Evolutionary conservation across 2,329 filamentous ascomycete species (phyloP).

Genomic region (Acrocalymma vagum): DNA sequence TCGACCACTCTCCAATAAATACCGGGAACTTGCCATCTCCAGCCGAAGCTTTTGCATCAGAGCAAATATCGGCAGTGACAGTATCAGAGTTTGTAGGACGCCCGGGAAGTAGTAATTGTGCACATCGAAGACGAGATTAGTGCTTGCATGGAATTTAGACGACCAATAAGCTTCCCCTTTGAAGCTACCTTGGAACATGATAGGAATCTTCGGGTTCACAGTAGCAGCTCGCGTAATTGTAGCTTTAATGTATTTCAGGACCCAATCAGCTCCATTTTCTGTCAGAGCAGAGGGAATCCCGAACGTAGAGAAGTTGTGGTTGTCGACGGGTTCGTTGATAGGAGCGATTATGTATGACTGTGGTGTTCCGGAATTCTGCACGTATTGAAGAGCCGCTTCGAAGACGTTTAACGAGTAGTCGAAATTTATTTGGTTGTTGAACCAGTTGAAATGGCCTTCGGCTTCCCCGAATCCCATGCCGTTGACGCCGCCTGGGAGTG

Average conservation of each 20-base stretch:
- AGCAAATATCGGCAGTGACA: slow-evolving; percentile 18
- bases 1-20: slow-evolving; percentile 47
- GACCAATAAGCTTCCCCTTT: slow-evolving; percentile 29
- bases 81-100: slow-evolving; percentile 16
- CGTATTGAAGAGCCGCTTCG: slow-evolving; percentile 41
- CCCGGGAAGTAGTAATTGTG: slow-evolving; percentile 37
- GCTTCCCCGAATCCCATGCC: slow-evolving; percentile 21
- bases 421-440: slow-evolving; percentile 45
- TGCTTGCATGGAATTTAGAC: slow-evolving; percentile 5
- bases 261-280: slow-evolving; percentile 36
- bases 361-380: slow-evolving; percentile 34
- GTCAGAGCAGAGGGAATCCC: slow-evolving; percentile 40
- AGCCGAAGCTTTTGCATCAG: slow-evolving; percentile 20
- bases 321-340: slow-evolving; percentile 50
- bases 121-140: slow-evolving; percentile 31
- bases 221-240: slow-evolving; percentile 22
- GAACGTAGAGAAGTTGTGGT: slow-evolving; percentile 37
- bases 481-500: slow-evolving; percentile 43
- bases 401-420: slow-evolving; percentile 43
- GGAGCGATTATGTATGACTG: slow-evolving; percentile 46
- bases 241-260: slow-evolving; percentile 41
- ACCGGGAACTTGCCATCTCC: slow-evolving; percentile 25
- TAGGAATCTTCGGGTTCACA: slow-evolving; percentile 20
- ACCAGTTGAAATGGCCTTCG: slow-evolving; percentile 44
- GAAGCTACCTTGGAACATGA: slow-evolving; percentile 28